These are phyloP conservation scores for Purshia tridentata DNA, from an alignment of 306 rosid genomes.

Conservation along the genomic window DNA sequence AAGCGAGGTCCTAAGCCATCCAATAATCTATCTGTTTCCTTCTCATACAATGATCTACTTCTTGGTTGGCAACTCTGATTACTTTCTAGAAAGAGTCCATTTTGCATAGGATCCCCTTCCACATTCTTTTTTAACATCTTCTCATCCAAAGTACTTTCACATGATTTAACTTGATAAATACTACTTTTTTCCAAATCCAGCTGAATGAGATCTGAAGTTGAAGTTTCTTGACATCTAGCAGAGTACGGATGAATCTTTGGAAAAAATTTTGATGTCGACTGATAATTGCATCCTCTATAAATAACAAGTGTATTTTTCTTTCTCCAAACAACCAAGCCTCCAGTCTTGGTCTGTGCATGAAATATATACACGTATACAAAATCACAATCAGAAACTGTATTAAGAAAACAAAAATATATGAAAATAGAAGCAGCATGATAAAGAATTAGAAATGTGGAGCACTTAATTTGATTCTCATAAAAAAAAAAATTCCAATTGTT, in stretches of 20 bases:
- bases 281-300: slow-evolving; percentile 59
- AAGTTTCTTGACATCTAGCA: slow-evolving; percentile 27
- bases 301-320: slow-evolving; percentile 67
- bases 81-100: slow-evolving; percentile 15
- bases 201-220: slow-evolving; percentile 23
- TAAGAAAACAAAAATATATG: slow-evolving; percentile 6
- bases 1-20: slow-evolving; percentile 88
- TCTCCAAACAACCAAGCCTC: slow-evolving; percentile 81
- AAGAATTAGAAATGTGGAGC: slow-evolving; percentile 4
- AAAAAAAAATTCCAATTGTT: not conserved
- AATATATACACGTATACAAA: slow-evolving; percentile 22
- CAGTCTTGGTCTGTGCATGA: slow-evolving; percentile 62
- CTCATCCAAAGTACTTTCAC: slow-evolving; percentile 27
- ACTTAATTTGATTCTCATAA: not conserved
- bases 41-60: slow-evolving; percentile 60
- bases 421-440: slow-evolving; percentile 3
- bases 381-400: slow-evolving; percentile 23
- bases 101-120: slow-evolving; percentile 23
- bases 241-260: slow-evolving; percentile 24
- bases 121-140: slow-evolving; percentile 23
- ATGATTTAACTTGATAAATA: slow-evolving; percentile 16
- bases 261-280: slow-evolving; percentile 24
- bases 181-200: slow-evolving; percentile 27
- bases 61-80: slow-evolving; percentile 31
- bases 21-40: slow-evolving; percentile 78